phyloP scores from a whole-genome alignment of 2,329 filamentous ascomycete species.

The Fusarium cicatricum region DNA sequence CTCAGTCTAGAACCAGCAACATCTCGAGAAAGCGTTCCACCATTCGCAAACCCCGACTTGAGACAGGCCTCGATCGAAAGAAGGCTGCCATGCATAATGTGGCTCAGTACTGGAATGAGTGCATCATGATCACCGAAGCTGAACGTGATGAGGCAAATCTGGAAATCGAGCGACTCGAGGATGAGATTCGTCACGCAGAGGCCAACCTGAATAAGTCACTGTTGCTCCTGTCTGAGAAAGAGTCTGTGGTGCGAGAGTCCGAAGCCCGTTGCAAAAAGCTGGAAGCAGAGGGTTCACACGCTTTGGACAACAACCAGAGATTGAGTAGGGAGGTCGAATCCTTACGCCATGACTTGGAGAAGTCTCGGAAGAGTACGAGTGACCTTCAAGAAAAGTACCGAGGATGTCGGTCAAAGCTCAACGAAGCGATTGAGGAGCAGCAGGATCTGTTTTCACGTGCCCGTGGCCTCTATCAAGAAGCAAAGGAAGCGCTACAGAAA shows the following conservation, averaged over 20 bases:
- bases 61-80: constrained; percentile 38
- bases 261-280: constrained; percentile 39
- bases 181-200: constrained; percentile 31
- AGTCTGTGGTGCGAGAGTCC: constrained; percentile 36
- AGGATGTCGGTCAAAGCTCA: constrained; percentile 51
- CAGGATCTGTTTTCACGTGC: constrained; percentile 52
- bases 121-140: constrained; percentile 43
- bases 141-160: constrained; percentile 39
- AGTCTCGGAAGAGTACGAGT: constrained; percentile 32
- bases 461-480: constrained; percentile 45
- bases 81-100: constrained; percentile 45
- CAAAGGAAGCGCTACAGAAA: constrained; percentile 46
- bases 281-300: constrained; percentile 35
- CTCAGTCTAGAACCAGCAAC: constrained; percentile 45
- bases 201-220: constrained; percentile 28
- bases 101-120: constrained; percentile 47
- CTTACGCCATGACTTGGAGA: constrained; percentile 39
- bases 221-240: constrained; percentile 32
- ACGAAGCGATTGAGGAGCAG: constrained; percentile 57
- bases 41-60: constrained; percentile 19
- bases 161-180: constrained; percentile 42
- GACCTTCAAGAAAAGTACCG: constrained; percentile 47
- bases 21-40: constrained; percentile 44
- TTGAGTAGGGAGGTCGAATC: constrained; percentile 42
- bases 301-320: constrained; percentile 37